These are phyloP conservation scores for Exophiala calicioides DNA, from an alignment of 2,329 filamentous ascomycete species.

Conservation along the genomic window DNA sequence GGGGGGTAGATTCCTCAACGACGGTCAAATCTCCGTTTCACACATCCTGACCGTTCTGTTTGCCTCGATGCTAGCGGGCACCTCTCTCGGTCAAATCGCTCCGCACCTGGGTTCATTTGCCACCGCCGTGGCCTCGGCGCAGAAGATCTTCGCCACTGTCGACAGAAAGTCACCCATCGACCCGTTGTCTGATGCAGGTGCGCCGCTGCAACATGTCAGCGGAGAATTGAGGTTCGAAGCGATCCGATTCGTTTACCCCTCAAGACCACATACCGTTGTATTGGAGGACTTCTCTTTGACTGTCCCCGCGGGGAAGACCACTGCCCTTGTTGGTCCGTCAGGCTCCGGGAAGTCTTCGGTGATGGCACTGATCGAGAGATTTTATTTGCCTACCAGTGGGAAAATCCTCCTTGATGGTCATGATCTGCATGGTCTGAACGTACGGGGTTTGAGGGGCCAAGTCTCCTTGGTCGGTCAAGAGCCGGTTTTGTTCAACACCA, in stretches of 20 bases:
- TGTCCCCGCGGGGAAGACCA: no score
- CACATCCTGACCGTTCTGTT: constrained; percentile 39
- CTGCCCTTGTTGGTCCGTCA: constrained; percentile 60
- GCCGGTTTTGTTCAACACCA: constrained; percentile 82
- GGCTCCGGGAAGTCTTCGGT: constrained; percentile 55
- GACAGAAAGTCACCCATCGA: constrained; percentile 84
- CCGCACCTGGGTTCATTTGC: constrained; percentile 10
- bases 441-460: constrained; percentile 87
- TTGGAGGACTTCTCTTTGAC: no score
- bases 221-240: no score
- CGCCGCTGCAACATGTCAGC: no score
- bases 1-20: constrained; percentile 32
- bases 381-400: constrained; percentile 39
- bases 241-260: no score
- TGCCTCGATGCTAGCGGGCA: constrained; percentile 1
- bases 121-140: constrained; percentile 63
- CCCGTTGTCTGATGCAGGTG: no score
- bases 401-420: constrained; percentile 34
- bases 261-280: no score
- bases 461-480: constrained; percentile 92
- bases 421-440: constrained; percentile 48
- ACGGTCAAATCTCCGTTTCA: constrained; percentile 59
- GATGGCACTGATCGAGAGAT: constrained; percentile 38
- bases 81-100: constrained; percentile 13
- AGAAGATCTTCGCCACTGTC: constrained; percentile 85